Conservation (phyloP, 164 flowering plant species). For the Kingdonia uniflora region DNA sequence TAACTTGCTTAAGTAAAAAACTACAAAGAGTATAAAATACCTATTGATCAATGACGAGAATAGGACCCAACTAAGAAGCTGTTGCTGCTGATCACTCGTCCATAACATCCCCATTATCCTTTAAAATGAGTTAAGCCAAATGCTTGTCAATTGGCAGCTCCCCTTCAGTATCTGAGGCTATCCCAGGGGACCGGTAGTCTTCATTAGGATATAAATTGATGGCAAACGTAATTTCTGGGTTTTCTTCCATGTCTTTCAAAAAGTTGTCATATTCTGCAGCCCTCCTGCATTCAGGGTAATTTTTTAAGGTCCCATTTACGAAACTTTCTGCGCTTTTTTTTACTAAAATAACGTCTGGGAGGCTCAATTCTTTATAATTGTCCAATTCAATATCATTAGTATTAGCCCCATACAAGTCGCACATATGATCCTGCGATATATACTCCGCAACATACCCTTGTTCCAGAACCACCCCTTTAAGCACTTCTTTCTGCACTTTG, state of each 20-base stretch:
- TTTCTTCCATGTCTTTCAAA: not conserved
- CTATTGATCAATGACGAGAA: too few relatives aligned
- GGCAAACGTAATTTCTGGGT: not conserved
- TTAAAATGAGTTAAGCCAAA: too few relatives aligned
- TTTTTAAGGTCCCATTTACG: not conserved
- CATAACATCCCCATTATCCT: too few relatives aligned
- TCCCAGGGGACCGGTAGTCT: not conserved
- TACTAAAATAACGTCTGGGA: not conserved
- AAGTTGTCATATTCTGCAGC: not conserved
- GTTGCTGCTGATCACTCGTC: constrained; percentile 9
- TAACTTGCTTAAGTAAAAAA: too few relatives aligned
- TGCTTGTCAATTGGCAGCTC: too few relatives aligned
- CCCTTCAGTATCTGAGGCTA: too few relatives aligned
- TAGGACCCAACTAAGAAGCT: too few relatives aligned
- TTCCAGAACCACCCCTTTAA: not conserved
- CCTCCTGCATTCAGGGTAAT: not conserved
- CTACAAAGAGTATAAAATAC: too few relatives aligned
- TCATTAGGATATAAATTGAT: not conserved
- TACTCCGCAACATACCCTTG: not conserved
- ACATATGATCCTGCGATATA: not conserved
- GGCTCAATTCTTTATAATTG: not conserved
- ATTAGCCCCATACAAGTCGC: constrained; percentile 2
- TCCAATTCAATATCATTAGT: not conserved
- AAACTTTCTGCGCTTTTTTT: not conserved
- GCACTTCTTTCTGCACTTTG: not conserved